Conservation (phyloP, 257 asterid genomes). For the Nicotiana sylvestris region DNA sequence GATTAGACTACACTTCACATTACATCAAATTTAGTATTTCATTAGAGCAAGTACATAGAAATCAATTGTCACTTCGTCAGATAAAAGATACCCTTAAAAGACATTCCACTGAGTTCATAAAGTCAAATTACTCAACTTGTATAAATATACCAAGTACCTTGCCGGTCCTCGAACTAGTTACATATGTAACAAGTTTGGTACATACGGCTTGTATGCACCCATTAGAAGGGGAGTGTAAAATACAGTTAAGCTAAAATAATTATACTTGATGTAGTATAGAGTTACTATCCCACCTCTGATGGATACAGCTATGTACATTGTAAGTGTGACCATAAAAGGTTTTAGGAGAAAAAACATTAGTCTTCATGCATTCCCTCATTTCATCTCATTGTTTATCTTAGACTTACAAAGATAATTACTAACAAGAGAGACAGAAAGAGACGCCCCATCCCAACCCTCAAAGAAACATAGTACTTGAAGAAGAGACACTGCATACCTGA, state of each 20-base stretch:
- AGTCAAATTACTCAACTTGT: neutral
- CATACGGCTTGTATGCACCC: neutral
- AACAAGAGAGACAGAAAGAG: neutral
- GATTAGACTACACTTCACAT: neutral
- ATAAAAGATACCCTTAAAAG: neutral
- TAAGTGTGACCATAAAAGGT: neutral
- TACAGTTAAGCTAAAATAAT: neutral
- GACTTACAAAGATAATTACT: neutral
- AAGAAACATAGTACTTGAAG: neutral
- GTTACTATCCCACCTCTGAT: neutral
- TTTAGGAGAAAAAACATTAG: neutral
- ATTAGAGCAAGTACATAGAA: neutral
- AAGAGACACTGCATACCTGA: conserved; percentile 45
- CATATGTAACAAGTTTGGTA: neutral
- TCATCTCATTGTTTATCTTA: neutral
- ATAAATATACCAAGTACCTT: neutral
- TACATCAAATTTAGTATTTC: neutral
- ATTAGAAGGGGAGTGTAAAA: conserved; percentile 2
- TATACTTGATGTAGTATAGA: neutral
- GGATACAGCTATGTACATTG: neutral
- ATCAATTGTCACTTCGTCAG: neutral
- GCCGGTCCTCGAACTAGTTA: neutral
- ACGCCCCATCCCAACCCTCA: neutral
- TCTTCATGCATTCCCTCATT: neutral
- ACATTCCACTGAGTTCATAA: neutral